phyloP scores from a whole-genome alignment of 352 stramenopile species.

The Globisporangium carolinianum region DNA sequence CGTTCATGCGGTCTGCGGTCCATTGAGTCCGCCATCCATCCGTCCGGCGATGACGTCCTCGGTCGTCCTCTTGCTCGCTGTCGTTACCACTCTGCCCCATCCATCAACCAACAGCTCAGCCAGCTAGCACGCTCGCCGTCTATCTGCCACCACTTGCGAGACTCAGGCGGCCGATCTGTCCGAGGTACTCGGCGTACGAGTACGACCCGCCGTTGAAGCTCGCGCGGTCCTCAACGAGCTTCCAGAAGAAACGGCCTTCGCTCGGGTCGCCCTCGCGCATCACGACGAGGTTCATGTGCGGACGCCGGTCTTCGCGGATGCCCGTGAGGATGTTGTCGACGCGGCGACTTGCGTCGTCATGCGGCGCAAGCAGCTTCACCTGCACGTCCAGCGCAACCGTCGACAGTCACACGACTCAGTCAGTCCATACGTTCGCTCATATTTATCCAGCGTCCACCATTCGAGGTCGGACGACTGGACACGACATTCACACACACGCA shows the following conservation, averaged over 20 bases:
- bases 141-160: conserved; percentile 50
- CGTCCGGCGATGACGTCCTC: no score
- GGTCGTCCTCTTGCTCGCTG: no score
- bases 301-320: conserved; percentile 85
- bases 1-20: no score
- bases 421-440: background rate
- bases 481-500: no score
- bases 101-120: conserved; percentile 10
- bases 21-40: no score
- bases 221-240: conserved; percentile 97
- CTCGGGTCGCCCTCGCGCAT: conserved; percentile 93
- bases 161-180: conserved; percentile 78
- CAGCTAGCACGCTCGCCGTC: conserved; percentile 15
- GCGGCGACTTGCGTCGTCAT: conserved; percentile 79
- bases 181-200: conserved; percentile 97
- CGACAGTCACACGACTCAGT: background rate
- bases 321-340: conserved; percentile 85
- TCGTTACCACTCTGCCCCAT: background rate
- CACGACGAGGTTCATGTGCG: conserved; percentile 82
- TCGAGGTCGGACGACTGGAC: no score
- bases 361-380: conserved; percentile 75
- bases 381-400: conserved; percentile 13
- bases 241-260: conserved; percentile 95
- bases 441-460: background rate
- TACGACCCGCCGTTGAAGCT: conserved; percentile 96